These are phyloP conservation scores for Yamadazyma conglobata DNA, from an alignment of 1,139 yeast genomes.

Conservation along the genomic window DNA sequence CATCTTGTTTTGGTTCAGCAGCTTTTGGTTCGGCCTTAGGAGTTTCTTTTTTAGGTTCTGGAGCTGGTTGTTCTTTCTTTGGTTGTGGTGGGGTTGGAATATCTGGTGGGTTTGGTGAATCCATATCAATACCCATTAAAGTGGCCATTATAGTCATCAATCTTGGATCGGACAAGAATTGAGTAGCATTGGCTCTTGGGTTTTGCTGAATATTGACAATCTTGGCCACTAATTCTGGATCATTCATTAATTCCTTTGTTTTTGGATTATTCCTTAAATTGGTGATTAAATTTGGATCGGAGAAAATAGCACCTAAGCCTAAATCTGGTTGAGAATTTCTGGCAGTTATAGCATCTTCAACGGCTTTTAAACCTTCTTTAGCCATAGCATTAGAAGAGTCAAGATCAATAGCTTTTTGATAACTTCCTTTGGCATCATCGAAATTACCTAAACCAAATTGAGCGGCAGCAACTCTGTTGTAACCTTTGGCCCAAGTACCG, in stretches of 20 bases:
- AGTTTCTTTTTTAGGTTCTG: conserved; percentile 19
- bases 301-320: conserved; percentile 75
- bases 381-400: conserved; percentile 88
- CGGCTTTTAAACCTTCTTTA: conserved; percentile 71
- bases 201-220: conserved; percentile 62
- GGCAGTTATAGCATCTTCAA: conserved; percentile 53
- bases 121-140: conserved; percentile 77
- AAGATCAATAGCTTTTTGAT: conserved; percentile 76
- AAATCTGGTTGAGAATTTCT: conserved; percentile 55
- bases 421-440: conserved; percentile 65
- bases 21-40: conserved; percentile 9
- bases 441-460: conserved; percentile 78
- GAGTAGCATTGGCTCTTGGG: conserved; percentile 69
- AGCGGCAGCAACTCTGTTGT: conserved; percentile 92
- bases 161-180: conserved; percentile 74
- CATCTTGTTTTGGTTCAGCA: conserved; percentile 18
- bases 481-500: conserved; percentile 90
- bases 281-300: conserved; percentile 74
- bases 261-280: conserved; percentile 82
- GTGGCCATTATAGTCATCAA: conserved; percentile 87
- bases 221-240: conserved; percentile 77
- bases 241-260: conserved; percentile 82
- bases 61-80: conserved; percentile 23
- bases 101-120: conserved; percentile 37
- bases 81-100: conserved; percentile 18